phyloP scores from a whole-genome alignment of 148 eudicot species.

The Salicornia ramosissima region DNA sequence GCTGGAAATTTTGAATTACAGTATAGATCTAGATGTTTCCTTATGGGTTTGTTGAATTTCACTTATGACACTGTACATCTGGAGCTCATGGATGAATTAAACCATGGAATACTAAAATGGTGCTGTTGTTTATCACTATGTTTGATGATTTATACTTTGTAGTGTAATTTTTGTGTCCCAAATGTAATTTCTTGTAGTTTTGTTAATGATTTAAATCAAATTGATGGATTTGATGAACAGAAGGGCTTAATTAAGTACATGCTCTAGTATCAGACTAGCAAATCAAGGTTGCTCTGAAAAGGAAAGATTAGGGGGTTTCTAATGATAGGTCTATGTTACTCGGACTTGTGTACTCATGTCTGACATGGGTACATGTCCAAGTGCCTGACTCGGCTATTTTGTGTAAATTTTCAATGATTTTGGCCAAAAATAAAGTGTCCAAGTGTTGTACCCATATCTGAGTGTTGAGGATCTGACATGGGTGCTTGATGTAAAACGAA shows the following conservation, averaged over 20 bases:
- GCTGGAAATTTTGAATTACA: background rate
- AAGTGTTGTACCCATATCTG: too few relatives aligned
- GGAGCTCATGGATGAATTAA: background rate
- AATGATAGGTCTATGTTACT: too few relatives aligned
- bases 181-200: background rate
- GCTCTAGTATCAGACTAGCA: too few relatives aligned
- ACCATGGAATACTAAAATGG: background rate
- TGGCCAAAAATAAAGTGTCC: background rate
- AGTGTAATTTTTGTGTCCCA: background rate
- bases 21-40: background rate
- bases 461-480: too few relatives aligned
- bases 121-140: background rate
- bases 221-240: background rate
- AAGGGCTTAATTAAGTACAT: background rate
- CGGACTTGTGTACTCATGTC: too few relatives aligned
- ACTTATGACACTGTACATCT: background rate
- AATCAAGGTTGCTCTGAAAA: too few relatives aligned
- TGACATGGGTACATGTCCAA: too few relatives aligned
- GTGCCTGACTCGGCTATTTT: too few relatives aligned
- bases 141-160: background rate
- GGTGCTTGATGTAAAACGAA: too few relatives aligned
- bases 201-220: background rate
- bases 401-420: too few relatives aligned
- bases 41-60: background rate
- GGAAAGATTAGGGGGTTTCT: too few relatives aligned